Evolutionary conservation across 2,329 filamentous ascomycete genomes (phyloP).

Genomic region (Pseudogymnoascus sp.): DNA sequence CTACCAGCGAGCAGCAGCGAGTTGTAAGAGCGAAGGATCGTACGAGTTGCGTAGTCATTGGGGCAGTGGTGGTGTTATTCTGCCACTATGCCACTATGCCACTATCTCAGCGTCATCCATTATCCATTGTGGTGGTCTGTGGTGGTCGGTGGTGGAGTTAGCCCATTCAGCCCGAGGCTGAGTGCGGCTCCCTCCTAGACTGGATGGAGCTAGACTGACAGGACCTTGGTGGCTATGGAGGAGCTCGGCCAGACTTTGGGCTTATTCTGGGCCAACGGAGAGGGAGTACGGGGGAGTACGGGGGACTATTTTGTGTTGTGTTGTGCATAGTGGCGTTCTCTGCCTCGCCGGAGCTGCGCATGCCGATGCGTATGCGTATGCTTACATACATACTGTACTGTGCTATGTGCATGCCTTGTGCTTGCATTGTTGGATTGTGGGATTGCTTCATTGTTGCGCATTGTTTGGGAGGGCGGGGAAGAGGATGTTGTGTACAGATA

Average conservation of each 20-base stretch:
- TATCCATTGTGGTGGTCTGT: no score
- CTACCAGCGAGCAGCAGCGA: not conserved
- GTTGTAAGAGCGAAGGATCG: not conserved
- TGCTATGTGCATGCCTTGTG: no score
- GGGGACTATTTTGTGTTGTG: no score
- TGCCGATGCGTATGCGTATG: no score
- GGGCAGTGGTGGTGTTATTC: conserved; percentile 2
- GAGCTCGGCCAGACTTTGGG: conserved; percentile 1
- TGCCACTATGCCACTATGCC: no score
- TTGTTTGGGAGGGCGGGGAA: not conserved
- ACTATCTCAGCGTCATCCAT: conserved; percentile 5
- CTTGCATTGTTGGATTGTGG: no score
- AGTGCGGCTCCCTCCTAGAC: not conserved
- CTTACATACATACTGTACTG: no score
- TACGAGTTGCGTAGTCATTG: conserved; percentile 7
- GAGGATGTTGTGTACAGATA: no score
- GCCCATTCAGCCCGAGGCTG: conserved; percentile 5
- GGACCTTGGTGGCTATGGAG: conserved; percentile 8
- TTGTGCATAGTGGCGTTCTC: conserved; percentile 3
- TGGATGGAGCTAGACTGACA: not conserved
- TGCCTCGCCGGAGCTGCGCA: conserved; percentile 4
- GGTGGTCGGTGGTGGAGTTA: not conserved
- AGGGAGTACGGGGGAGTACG: not conserved
- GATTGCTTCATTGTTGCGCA: not conserved
- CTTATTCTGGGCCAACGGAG: conserved; percentile 5